Evolutionary conservation across 2,329 filamentous ascomycete species (phyloP).

Genomic region (Alternaria arborescens): DNA sequence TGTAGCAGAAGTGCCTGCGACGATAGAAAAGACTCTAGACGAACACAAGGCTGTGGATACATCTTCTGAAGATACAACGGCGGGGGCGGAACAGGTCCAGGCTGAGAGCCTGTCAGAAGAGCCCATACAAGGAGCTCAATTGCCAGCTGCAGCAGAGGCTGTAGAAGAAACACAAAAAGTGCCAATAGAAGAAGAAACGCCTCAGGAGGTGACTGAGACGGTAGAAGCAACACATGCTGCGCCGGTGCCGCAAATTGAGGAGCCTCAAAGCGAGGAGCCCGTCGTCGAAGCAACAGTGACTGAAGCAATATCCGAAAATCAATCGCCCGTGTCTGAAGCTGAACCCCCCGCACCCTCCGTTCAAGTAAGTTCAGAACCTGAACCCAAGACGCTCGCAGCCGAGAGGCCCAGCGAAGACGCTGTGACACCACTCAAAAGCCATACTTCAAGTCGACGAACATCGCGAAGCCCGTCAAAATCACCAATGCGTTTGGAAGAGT

Average conservation of each 20-base stretch:
- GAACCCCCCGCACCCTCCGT: conserved; percentile 25
- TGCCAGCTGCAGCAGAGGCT: conserved; percentile 3
- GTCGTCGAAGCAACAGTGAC: neutral
- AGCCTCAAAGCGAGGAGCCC: neutral
- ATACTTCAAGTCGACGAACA: conserved; percentile 30
- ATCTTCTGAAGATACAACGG: conserved; percentile 5
- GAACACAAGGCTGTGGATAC: neutral
- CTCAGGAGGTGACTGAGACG: neutral
- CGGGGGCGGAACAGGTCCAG: conserved; percentile 6
- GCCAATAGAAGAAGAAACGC: conserved; percentile 1
- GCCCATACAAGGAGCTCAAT: neutral
- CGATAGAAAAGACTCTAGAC: conserved; percentile 14
- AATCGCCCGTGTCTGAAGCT: conserved; percentile 7
- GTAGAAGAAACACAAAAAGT: conserved; percentile 6
- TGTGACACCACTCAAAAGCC: conserved; percentile 32
- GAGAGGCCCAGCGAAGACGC: conserved; percentile 38
- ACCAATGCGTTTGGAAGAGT: conserved; percentile 54
- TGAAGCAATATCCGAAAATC: conserved; percentile 1
- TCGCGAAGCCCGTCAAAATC: conserved; percentile 39
- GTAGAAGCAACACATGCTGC: conserved; percentile 3
- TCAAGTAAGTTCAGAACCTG: conserved; percentile 33
- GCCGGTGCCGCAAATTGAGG: conserved; percentile 6
- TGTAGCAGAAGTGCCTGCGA: conserved; percentile 1
- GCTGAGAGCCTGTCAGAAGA: conserved; percentile 3
- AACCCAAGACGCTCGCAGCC: conserved; percentile 40